Conservation (phyloP, 441 rosid species). For the Populus hybrid region DNA sequence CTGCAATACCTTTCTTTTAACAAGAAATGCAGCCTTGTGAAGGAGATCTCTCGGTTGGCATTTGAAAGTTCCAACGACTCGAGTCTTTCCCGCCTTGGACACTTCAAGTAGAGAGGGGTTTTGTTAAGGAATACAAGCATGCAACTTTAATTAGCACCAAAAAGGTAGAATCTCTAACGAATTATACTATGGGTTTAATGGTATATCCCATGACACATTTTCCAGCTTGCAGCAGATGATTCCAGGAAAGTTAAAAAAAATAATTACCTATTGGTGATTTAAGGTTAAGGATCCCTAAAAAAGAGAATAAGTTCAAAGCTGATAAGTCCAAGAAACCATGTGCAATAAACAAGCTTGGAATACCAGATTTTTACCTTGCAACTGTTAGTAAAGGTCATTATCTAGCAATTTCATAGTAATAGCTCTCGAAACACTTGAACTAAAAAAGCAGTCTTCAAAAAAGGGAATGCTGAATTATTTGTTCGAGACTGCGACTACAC, state of each 20-base stretch:
- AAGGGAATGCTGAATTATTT: neutral
- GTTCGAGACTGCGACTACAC: neutral
- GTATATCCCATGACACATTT: neutral
- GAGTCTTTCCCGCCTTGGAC: neutral
- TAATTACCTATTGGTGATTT: neutral
- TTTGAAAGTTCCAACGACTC: neutral
- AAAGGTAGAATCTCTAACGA: no score
- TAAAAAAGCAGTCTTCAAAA: neutral
- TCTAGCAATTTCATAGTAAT: neutral
- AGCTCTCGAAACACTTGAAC: neutral
- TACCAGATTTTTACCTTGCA: neutral
- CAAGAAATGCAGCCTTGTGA: neutral
- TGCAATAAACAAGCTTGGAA: neutral
- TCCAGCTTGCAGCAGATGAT: neutral
- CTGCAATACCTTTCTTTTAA: neutral
- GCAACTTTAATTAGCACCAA: neutral
- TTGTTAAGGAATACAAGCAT: neutral
- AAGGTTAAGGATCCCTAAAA: neutral
- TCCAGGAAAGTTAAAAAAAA: neutral
- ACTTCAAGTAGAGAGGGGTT: neutral
- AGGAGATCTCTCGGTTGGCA: neutral
- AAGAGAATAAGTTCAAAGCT: neutral
- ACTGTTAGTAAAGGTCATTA: neutral
- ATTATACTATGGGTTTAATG: neutral
- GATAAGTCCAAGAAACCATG: neutral